Evolutionary conservation across 2,329 filamentous ascomycete genomes (phyloP), one percentile per base, ranked within the genome.

Genomic region (Aulographum hederae): DNA sequence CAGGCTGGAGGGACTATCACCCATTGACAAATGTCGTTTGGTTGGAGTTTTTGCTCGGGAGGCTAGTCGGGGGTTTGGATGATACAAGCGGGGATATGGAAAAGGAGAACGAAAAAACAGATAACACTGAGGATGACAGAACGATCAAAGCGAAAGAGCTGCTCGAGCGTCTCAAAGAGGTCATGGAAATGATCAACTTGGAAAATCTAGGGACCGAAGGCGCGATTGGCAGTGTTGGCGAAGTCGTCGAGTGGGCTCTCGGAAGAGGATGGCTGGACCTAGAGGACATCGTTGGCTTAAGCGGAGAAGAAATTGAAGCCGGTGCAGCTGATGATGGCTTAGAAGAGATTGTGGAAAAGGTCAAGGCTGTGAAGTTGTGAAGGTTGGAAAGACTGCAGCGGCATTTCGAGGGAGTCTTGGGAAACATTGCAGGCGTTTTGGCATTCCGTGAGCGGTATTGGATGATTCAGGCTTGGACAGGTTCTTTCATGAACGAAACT

Each of bases 1-100:
- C 6, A 34, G 31, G 38, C 43, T 76, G 71, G 69, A 46, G 52
- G 8, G 47, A 56, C 18, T 75, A 65, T 44, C 58, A 64, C 25
- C 69, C 72, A 3, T 57, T 60, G 34, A 73, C 71, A 2, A 77
- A 76, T 39, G 53, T 73, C 11, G 54, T 74, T 11, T 77, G 72
- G 72, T 48, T 73, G 15, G 62, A 70, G 31, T 73, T 72, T 43
- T 49, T 77, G 4, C 56, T 75, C 10, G 58, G 62, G 36, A 65
- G 64, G 39, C 54, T 77, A 1, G 47, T 73, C 16, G 43, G 50
- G 28, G 48, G 58, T 32, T 36, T 61, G n/a, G 29, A 6, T 25
- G n/a, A n/a, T 8, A 8, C 8, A 8, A 25, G n/a, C 8, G 21
- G 21, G 8, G 21, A 25, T n/a, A n/a, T 8, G n/a, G 8, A 8